Evolutionary conservation across 306 rosid genomes (phyloP), one percentile per base, ranked within the genome.

Genomic region (Prunus davidiana): DNA sequence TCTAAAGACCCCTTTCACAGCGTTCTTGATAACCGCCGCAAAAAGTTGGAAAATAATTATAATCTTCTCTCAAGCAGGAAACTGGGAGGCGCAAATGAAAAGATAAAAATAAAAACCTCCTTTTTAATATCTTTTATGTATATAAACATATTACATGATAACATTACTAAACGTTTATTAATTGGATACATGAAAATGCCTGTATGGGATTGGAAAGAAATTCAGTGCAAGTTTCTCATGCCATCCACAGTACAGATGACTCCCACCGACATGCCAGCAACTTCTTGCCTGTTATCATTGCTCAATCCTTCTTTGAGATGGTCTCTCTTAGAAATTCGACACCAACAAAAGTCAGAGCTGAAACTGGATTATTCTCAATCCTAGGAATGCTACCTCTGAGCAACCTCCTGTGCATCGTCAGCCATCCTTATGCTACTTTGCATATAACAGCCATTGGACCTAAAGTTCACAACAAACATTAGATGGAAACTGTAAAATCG

Each of bases 301-400:
- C 69, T 77, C 57, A 72, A 78, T 56, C 78, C 80, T 70, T 78
- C 90, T 50, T 89, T 88, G 71, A 88, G 89, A 80, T 76, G 84
- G 52, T 32, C 38, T 82, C 91, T 84, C 98, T 84, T 64, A 91
- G 93, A 84, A 86, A 93, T 83, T 93, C 98, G 69, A 93, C 97
- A 3, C 87, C 95, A 93, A 91, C 88, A 83, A 93, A 91, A 15
- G 98, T 91, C 64, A 93, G 91, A 3, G 98, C 98, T 3, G 98
- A 93, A 76, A 96, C 98, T 8, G 98, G 97, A 73, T 89, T 82
- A 71, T 93, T 88, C 98, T 97, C 67, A 80, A 93, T 82, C 88
- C 98, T 86, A 22, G 98, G 98, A 68, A 93, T 57, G 75, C 98
- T 84, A 18, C 98, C 98, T 80, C 87, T 89, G 69, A 93, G 89